These are phyloP conservation scores for Magnusiomyces suaveolens DNA, from an alignment of 1,139 yeast genomes.

Conservation along the genomic window DNA sequence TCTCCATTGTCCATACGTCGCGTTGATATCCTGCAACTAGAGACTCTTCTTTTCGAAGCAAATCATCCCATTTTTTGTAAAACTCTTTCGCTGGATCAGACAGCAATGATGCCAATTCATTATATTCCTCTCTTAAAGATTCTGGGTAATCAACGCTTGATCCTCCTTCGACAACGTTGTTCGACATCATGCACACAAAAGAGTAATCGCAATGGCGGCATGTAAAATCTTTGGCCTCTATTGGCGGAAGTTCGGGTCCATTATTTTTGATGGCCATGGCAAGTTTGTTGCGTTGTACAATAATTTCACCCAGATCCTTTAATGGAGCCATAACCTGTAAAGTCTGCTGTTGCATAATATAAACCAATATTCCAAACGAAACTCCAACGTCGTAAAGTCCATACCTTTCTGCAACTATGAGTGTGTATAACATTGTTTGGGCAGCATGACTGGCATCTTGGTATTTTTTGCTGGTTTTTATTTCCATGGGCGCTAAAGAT, in stretches of 20 bases:
- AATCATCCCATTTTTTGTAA: conserved; percentile 60
- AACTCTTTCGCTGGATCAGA: conserved; percentile 32
- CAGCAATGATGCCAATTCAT: neutral
- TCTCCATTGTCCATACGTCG: conserved; percentile 60
- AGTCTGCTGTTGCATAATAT: conserved; percentile 54
- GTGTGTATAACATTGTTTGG: conserved; percentile 77
- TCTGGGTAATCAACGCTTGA: neutral
- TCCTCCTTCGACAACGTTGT: conserved; percentile 34
- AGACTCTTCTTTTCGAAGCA: conserved; percentile 69
- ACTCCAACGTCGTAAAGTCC: conserved; percentile 41
- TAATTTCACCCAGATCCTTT: conserved; percentile 53
- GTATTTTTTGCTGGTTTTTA: conserved; percentile 61
- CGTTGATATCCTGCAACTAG: conserved; percentile 44
- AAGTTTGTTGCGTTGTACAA: conserved; percentile 61
- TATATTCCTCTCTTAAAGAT: neutral
- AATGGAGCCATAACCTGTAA: conserved; percentile 33
- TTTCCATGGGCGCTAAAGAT: conserved; percentile 68
- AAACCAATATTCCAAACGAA: conserved; percentile 58
- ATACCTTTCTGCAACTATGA: conserved; percentile 72
- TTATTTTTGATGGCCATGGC: conserved; percentile 46
- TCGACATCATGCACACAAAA: conserved; percentile 59
- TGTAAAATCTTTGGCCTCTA: conserved; percentile 41
- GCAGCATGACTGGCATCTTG: conserved; percentile 67
- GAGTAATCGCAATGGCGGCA: conserved; percentile 64
- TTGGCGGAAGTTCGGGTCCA: conserved; percentile 44